phyloP scores from a whole-genome alignment of 2,329 filamentous ascomycete species.

The Microcera coccophila region DNA sequence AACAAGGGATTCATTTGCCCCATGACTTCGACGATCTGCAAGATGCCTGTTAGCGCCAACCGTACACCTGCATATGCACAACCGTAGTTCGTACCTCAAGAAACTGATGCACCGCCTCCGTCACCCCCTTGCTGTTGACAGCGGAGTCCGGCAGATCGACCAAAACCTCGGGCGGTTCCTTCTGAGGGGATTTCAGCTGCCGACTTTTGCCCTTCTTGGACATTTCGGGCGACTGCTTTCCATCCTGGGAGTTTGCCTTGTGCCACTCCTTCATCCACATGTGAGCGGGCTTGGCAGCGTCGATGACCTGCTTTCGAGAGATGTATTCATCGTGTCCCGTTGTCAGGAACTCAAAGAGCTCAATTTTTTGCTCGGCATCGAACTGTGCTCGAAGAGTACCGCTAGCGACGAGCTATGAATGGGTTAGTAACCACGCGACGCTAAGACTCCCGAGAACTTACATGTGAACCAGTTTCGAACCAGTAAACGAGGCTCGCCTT shows the following conservation, averaged over 20 bases:
- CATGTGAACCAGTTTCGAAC: conserved; percentile 79
- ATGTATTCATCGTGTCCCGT: conserved; percentile 78
- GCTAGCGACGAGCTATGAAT: conserved; percentile 65
- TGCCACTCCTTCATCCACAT: conserved; percentile 65
- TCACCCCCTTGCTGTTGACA: conserved; percentile 58
- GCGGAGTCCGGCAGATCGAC: conserved; percentile 57
- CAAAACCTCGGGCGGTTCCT: conserved; percentile 53
- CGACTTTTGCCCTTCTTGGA: conserved; percentile 62
- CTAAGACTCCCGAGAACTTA: conserved; percentile 39
- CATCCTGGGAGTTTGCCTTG: conserved; percentile 53
- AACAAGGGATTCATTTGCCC: conserved; percentile 64
- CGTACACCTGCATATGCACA: conserved; percentile 16
- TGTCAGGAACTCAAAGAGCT: conserved; percentile 78
- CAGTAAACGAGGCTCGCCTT: conserved; percentile 83
- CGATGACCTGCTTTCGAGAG: conserved; percentile 61
- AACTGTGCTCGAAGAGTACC: conserved; percentile 77
- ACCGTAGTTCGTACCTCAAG: conserved; percentile 53
- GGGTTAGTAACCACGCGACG: conserved; percentile 21
- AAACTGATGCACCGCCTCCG: conserved; percentile 59
- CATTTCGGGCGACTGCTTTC: conserved; percentile 61
- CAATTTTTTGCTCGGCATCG: conserved; percentile 73
- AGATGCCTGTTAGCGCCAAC: conserved; percentile 19
- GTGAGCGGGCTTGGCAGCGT: conserved; percentile 59
- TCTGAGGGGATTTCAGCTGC: conserved; percentile 56
- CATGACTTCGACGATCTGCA: conserved; percentile 61